These are phyloP conservation scores for Penicillium sp. DNA, from an alignment of 2,329 filamentous ascomycete species.

Conservation along the genomic window DNA sequence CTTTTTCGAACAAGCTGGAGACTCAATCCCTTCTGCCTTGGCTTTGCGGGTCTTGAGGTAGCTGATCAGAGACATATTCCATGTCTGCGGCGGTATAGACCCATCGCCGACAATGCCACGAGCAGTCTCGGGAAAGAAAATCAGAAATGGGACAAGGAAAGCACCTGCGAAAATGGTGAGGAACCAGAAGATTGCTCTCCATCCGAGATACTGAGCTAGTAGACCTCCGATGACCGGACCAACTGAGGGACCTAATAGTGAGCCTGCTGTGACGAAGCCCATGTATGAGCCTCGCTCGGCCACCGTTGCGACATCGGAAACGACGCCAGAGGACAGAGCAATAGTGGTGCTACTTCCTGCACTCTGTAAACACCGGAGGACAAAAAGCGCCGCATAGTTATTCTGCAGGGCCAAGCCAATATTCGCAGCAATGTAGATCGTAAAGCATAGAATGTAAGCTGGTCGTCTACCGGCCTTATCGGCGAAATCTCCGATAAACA, in stretches of 20 bases:
- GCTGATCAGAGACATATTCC: constrained; percentile 38
- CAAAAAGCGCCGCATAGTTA: constrained; percentile 39
- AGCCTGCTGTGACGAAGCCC: constrained; percentile 38
- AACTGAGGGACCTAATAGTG: constrained; percentile 34
- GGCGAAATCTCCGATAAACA: constrained; percentile 53
- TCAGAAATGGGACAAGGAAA: constrained; percentile 37
- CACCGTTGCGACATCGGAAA: constrained; percentile 41
- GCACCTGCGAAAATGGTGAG: constrained; percentile 49
- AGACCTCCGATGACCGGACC: constrained; percentile 40
- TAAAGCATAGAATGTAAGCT: constrained; percentile 56
- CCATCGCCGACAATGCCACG: constrained; percentile 42
- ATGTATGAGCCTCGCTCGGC: constrained; percentile 44
- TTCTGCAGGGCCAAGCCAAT: constrained; percentile 42
- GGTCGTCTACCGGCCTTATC: constrained; percentile 54
- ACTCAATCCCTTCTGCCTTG: constrained; percentile 9
- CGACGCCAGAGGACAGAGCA: constrained; percentile 41
- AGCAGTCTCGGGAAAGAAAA: constrained; percentile 40
- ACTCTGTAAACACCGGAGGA: constrained; percentile 43
- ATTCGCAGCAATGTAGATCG: constrained; percentile 46
- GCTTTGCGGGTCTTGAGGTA: constrained; percentile 29
- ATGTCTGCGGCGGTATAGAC: constrained; percentile 35
- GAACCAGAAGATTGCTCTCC: constrained; percentile 49
- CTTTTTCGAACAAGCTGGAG: constrained; percentile 5
- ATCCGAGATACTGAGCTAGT: constrained; percentile 39
- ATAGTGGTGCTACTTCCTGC: constrained; percentile 44